phyloP scores from a whole-genome alignment of 768 basidiomycete genomes.

The Boletus sp. region DNA sequence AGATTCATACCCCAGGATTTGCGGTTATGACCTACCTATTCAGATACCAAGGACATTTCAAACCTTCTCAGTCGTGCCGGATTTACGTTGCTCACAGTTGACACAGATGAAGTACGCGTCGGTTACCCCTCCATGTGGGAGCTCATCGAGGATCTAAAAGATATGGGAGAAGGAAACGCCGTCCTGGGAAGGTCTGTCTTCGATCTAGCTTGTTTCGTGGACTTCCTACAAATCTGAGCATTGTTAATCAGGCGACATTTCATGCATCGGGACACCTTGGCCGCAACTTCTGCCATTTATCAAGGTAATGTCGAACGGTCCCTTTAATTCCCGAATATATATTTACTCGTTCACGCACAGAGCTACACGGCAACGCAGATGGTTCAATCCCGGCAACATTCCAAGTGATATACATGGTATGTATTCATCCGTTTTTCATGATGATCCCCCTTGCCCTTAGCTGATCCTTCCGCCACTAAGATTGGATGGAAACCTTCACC shows the following conservation, averaged over 20 bases:
- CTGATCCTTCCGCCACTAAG: constrained; percentile 34
- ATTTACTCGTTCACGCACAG: constrained; percentile 39
- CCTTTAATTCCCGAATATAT: background rate
- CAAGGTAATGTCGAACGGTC: constrained; percentile 52
- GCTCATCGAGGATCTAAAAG: constrained; percentile 85
- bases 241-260: constrained; percentile 51
- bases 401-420: constrained; percentile 91
- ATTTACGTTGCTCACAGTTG: constrained; percentile 91
- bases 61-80: constrained; percentile 91
- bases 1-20: constrained; percentile 1
- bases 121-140: constrained; percentile 97
- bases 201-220: background rate
- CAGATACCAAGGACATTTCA: constrained; percentile 91
- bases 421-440: constrained; percentile 16
- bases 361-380: constrained; percentile 80
- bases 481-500: constrained; percentile 83
- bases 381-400: constrained; percentile 92
- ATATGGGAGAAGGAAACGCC: constrained; percentile 97
- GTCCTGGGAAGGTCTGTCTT: constrained; percentile 70
- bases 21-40: constrained; percentile 3
- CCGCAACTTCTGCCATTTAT: constrained; percentile 92
- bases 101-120: constrained; percentile 89
- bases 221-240: background rate
- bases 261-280: constrained; percentile 80
- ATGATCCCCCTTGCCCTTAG: background rate